Base-by-base conservation (phyloP, 192 early-diverging fungal genomes). In the Entomortierella beljakovae region DNA sequence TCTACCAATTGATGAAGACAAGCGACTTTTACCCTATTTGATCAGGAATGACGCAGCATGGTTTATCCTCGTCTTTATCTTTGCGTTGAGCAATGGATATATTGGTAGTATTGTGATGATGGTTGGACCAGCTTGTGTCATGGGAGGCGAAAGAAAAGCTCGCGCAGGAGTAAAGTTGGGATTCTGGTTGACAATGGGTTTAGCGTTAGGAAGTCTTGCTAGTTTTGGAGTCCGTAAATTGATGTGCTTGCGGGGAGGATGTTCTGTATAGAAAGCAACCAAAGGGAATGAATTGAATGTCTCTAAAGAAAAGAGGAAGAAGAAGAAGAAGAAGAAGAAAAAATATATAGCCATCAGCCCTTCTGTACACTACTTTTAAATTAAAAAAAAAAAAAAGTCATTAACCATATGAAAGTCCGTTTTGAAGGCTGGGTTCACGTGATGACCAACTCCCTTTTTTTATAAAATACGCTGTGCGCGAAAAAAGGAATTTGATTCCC, bases 31-130 rank as follows among this genome's bases (percentile, higher is more conserved):
- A n/a, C 83, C 86, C 6, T 59, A 82, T 1, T 63, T 83, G 62
- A 82, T 89, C 18, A 64, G 58, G 6, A 71, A 61, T 22, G 88
- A 89, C 66, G 54, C 81, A 25, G 35, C 71, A 13, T 89, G 87
- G 80, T 89, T 89, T 49, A 8, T 77, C 0, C 58, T 92, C 15
- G 68, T 92, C 2, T 71, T 84, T 42, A n/a, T 87, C 11, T 88
- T 94, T 65, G 85, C 91, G 13, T 69, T 90, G 60, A 83, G 90
- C 5, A 91, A 90, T 68, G 93, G 93, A 1, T 92, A 88, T 75
- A 49, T 92, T 18, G 85, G 85, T 28, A 90, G 90, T 25, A 51
- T 86, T 25, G 71, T 86, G 2, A 90, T 94, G 82, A 91, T 94
- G 79, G 81, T 86, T 4, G 86, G 80, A 3, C 88, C 88, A 8